Evolutionary conservation across 108 stramenopile species (phyloP), one percentile per base, ranked within the genome.

Genomic region (Cyclotella distinguenda): DNA sequence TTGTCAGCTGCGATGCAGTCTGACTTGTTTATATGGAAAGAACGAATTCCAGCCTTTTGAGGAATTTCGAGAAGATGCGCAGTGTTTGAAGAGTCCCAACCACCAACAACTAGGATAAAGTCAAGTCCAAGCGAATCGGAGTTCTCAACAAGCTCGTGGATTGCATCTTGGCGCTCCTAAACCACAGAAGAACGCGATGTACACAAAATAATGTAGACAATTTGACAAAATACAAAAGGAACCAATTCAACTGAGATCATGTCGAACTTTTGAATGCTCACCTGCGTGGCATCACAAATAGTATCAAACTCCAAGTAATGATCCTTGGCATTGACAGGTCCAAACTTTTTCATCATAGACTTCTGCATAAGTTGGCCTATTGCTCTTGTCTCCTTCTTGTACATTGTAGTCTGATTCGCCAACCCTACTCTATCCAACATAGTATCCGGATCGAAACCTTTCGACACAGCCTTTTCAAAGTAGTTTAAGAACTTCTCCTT

Each of bases 321-420:
- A 30, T 87, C 70, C 39, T 87, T 71, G 15, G 80, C 68, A 55
- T 94, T 62, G 16, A 72, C 85, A 21, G 95, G 93, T 18, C 94
- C 94, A 75, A 76, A 91, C 74, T 94, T 94, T 52, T 85, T 82
- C 74, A 96, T 92, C 77, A 93, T 82, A 1, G 90, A 66, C 80
- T 94, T 96, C 78, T 96, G 94, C 51, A 97, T 81, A 35, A 96
- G 61, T 67, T 94, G 87, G 7, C 97, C 97, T 60, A 97, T 96
- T 12, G 89, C 95, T 45, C 93, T 82, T 11, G 97, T 97, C 77
- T 97, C 97, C 67, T 95, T 91, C 88, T 97, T 97, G 82, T 97
- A 97, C 97, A 97, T 97, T 48, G 97, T 97, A 19, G 97, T 97
- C 81, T 97, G 97, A 80, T 97, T 97, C 34, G 97, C 97, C 48